Base-by-base conservation (phyloP, 495 filamentous ascomycete genomes). In the Penicillium cosmopolitanum region DNA sequence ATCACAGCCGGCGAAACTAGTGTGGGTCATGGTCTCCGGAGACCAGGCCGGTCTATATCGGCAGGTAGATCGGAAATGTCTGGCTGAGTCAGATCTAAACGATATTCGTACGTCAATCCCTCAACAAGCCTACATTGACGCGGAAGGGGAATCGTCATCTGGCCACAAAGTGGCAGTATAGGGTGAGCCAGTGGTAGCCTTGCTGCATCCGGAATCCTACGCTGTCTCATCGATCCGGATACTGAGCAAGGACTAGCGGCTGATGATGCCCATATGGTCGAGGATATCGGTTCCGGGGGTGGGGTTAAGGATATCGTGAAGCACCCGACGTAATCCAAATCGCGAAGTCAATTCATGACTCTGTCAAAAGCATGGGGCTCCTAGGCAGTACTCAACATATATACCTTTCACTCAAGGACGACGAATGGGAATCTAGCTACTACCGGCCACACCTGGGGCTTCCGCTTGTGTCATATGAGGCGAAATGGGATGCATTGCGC, bases 341-440 rank as follows among this genome's bases (percentile, higher is more conserved):
- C 35, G 35, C 35, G 35, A 38, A 38, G 10, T 38, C 35, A 2
- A 38, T 38, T 12, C 15, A 38, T 38, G 35, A 38, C 35, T 38
- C 11, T 38, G 10, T 34, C 7, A 51, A 51, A 23, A 23, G 25
- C 4, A 51, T 34, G 25, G 25, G 50, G 0, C 15, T 16, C 7
- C 50, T 34, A 9, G 50, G 71, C 35, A n/a, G 15, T 9, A 38
- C 11, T 11, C 35, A 38, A n/a, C 35, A n/a, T 2, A 38, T 38
- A 11, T n/a, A 38, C 35, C 15, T 38, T 9, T 38, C 35, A 2
- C 4, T 9, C 2, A 9, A 38, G 15, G 15, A 38, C 35, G 35
- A 38, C 15, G 35, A 38, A 38, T 38, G 35, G 58, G 62, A 57
- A 58, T 57, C 55, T 12, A 55, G 55, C 21, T 57, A 42, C 50